These are phyloP conservation scores for Mortierella sp. DNA, from an alignment of 371 early-diverging fungal species.

Conservation along the genomic window DNA sequence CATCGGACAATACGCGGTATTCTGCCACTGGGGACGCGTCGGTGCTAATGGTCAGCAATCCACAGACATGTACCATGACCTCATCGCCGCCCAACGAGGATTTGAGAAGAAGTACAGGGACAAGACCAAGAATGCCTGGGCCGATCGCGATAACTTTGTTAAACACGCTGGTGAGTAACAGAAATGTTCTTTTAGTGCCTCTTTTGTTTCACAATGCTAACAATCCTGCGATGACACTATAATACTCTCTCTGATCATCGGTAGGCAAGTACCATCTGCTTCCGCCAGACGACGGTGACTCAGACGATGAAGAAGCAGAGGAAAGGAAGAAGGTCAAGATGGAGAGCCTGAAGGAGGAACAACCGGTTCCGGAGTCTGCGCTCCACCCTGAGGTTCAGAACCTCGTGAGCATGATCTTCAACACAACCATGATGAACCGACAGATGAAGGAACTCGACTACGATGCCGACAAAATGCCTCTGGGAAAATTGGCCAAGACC, in stretches of 20 bases:
- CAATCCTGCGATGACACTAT: too few relatives aligned
- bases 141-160: constrained; percentile 62
- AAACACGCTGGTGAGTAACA: constrained; percentile 53
- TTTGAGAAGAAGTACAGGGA: constrained; percentile 66
- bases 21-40: constrained; percentile 70
- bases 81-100: constrained; percentile 46
- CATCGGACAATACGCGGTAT: constrained; percentile 20
- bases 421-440: constrained; percentile 61
- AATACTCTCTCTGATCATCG: neutral
- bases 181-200: too few relatives aligned
- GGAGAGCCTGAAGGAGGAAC: constrained; percentile 21
- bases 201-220: too few relatives aligned
- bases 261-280: constrained; percentile 56
- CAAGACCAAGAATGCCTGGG: constrained; percentile 72
- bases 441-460: constrained; percentile 67
- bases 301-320: constrained; percentile 56
- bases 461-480: constrained; percentile 70
- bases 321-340: constrained; percentile 23
- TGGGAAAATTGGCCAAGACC: constrained; percentile 68
- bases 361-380: constrained; percentile 52
- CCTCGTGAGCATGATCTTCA: constrained; percentile 65
- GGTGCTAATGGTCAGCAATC: constrained; percentile 60
- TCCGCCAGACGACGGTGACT: constrained; percentile 59
- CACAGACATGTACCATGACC: neutral
- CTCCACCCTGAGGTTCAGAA: constrained; percentile 63